Conservation (phyloP, 768 basidiomycete genomes). For the Cytidiella melzeri region DNA sequence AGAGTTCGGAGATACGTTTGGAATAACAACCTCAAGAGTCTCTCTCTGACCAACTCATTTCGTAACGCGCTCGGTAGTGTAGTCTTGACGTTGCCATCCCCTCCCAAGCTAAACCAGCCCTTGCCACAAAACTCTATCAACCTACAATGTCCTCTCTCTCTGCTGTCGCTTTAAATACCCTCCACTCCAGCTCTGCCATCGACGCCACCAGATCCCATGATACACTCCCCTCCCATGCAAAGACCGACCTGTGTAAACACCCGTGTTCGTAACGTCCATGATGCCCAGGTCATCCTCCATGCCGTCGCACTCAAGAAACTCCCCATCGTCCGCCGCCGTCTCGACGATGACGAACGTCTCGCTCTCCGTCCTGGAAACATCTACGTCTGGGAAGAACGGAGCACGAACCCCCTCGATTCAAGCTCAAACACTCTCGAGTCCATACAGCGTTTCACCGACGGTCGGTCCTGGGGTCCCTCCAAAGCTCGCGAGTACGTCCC, state of each 20-base stretch:
- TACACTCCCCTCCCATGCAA: too few relatives aligned
- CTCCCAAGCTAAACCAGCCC: slow-evolving; percentile 1
- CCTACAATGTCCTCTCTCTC: slow-evolving; percentile 12
- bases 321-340: slow-evolving; percentile 33
- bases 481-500: slow-evolving; percentile 24
- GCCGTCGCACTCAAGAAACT: slow-evolving; percentile 28
- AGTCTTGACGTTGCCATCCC: neutral
- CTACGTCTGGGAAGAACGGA: slow-evolving; percentile 36
- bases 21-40: slow-evolving; percentile 11
- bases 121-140: slow-evolving; percentile 6
- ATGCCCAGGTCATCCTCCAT: slow-evolving; percentile 35
- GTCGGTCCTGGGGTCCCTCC: slow-evolving; percentile 33
- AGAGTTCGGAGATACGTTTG: slow-evolving; percentile 10
- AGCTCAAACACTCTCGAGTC: slow-evolving; percentile 13
- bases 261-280: slow-evolving; percentile 30
- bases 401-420: slow-evolving; percentile 26
- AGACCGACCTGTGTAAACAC: slow-evolving; percentile 29
- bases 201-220: slow-evolving; percentile 10
- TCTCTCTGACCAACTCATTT: slow-evolving; percentile 3
- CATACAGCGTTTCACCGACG: slow-evolving; percentile 34
- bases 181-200: slow-evolving; percentile 3
- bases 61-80: slow-evolving; percentile 9
- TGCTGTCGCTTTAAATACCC: slow-evolving; percentile 3
- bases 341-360: slow-evolving; percentile 33
- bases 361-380: slow-evolving; percentile 29